Evolutionary conservation across 2,329 filamentous ascomycete species (phyloP).

Genomic region (Fusarium pseudonygamai): DNA sequence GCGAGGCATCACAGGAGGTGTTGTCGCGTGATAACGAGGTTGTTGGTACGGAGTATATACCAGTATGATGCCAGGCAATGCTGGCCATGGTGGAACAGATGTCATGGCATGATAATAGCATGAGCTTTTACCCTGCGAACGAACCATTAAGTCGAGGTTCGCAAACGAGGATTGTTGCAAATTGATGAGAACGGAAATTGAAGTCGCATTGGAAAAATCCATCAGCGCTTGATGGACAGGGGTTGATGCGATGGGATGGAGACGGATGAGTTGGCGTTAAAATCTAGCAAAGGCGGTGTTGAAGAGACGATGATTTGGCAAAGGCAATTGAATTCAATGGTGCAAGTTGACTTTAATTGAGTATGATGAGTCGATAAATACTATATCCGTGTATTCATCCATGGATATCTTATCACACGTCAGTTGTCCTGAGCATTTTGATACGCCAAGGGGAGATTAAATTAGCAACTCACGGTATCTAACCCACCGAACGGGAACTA

Average conservation of each 20-base stretch:
- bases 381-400: not conserved
- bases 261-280: constrained; percentile 21
- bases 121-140: constrained; percentile 8
- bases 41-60: too few species aligned
- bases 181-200: constrained; percentile 22
- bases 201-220: constrained; percentile 23
- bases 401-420: not conserved
- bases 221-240: constrained; percentile 29
- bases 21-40: constrained; percentile 22
- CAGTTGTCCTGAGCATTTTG: not conserved
- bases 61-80: not conserved
- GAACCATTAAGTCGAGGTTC: not conserved
- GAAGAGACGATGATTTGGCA: constrained; percentile 3
- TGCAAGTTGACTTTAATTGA: not conserved
- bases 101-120: constrained; percentile 9
- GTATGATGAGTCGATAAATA: not conserved
- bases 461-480: constrained; percentile 10
- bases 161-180: constrained; percentile 4
- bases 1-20: constrained; percentile 13
- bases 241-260: constrained; percentile 30
- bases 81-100: not conserved
- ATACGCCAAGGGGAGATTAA: constrained; percentile 12
- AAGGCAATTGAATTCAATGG: not conserved
- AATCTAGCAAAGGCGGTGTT: constrained; percentile 23
- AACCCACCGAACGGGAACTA: constrained; percentile 19